Conservation (phyloP, 179 eudicot genomes). For the Nepenthes alata region DNA sequence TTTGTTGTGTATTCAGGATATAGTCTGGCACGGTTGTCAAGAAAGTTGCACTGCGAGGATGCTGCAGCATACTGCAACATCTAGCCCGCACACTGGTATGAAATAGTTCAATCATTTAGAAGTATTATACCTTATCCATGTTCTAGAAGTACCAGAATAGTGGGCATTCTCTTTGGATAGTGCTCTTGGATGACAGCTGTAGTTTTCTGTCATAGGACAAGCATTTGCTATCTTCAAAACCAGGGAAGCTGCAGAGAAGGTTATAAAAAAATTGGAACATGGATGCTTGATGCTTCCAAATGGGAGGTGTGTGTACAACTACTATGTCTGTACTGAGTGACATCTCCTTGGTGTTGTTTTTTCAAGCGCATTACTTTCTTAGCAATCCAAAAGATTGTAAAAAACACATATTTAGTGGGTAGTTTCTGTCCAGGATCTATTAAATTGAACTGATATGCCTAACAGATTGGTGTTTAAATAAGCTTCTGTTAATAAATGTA, state of each 20-base stretch:
- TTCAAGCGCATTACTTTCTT: too few relatives aligned
- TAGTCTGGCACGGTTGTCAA: conserved; percentile 46
- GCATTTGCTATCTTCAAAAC: conserved; percentile 52
- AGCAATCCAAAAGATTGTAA: too few relatives aligned
- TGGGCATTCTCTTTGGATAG: background rate
- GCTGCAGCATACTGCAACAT: conserved; percentile 30
- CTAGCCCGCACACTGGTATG: conserved; percentile 50
- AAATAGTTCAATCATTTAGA: background rate
- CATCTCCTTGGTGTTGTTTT: too few relatives aligned
- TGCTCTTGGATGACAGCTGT: background rate
- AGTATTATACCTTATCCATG: too few relatives aligned
- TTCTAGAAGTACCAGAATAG: too few relatives aligned
- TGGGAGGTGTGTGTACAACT: conserved; percentile 27
- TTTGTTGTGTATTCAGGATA: conserved; percentile 32
- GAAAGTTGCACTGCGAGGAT: conserved; percentile 46
- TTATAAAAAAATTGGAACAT: conserved; percentile 23
- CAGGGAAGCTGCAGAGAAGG: conserved; percentile 42
- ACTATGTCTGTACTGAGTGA: too few relatives aligned
- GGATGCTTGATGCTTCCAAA: conserved; percentile 56
- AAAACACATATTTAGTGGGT: too few relatives aligned
- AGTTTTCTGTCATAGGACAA: conserved; percentile 31
- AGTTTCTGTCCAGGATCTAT: too few relatives aligned
- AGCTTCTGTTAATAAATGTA: too few relatives aligned
- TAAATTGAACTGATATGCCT: too few relatives aligned
- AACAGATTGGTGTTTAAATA: too few relatives aligned